Evolutionary conservation across 2,329 filamentous ascomycete species (phyloP).

Genomic region (Alternaria arbusti): DNA sequence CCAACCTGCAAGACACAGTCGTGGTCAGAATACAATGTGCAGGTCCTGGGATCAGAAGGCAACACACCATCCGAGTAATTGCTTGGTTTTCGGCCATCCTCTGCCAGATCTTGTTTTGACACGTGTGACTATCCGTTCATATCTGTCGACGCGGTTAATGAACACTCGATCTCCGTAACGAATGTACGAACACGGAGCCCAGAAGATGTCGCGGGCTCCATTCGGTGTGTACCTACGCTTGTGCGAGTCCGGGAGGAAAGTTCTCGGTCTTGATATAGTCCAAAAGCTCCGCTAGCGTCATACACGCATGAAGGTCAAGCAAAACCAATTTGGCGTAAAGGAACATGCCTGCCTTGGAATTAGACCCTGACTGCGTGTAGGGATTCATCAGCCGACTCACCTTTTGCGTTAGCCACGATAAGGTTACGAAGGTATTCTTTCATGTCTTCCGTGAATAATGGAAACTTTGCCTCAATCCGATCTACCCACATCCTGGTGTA

Average conservation of each 20-base stretch:
- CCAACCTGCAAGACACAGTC: neutral
- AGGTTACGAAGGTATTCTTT: neutral
- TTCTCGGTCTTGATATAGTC: neutral
- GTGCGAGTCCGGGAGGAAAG: neutral
- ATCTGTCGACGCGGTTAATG: neutral
- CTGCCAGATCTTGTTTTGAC: neutral
- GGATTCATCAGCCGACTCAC: no score
- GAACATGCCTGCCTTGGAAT: neutral
- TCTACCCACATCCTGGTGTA: neutral
- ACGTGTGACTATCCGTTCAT: neutral
- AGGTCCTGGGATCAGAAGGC: no score
- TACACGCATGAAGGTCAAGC: neutral
- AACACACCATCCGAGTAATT: neutral
- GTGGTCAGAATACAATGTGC: no score
- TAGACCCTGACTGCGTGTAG: no score
- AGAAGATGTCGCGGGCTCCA: no score
- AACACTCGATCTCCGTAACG: neutral
- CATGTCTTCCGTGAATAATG: neutral
- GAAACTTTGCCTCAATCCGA: neutral
- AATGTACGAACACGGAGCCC: no score
- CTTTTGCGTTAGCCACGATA: neutral
- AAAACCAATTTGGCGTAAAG: neutral
- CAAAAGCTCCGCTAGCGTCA: neutral
- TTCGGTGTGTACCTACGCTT: neutral
- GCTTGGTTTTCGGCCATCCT: neutral